Evolutionary conservation across 371 early-diverging fungal genomes (phyloP), one percentile per base, ranked within the genome.

Genomic region (Cladochytrium tenue): DNA sequence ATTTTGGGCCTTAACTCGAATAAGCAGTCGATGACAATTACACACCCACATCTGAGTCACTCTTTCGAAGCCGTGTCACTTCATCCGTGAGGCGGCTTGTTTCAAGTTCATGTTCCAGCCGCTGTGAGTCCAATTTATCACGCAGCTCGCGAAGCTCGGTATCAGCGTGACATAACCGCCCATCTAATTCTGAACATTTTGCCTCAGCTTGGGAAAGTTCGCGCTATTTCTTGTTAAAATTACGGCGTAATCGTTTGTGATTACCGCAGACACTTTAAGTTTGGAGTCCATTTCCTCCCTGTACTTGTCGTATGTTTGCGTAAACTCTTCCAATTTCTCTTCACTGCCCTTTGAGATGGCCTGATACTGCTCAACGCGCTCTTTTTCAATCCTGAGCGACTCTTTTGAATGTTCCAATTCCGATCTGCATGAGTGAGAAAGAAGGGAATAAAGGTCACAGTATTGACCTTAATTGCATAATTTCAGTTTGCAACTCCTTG

Each of bases 21-120:
- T 25, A 55, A 55, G 30, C 13, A 50, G 50, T 15, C 50, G 55
- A 20, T 55, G 43, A 43, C 13, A 43, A 43, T 43, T 43, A 55
- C 50, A 50, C 35, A 3, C 43, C 26, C 15, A 73, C 69, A 17
- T 56, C 5, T 52, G 58, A 59, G 51, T 77, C 76, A 28, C 70
- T 76, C 55, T 74, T 76, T 61, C 78, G 74, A 66, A 88, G 71
- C 1, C 78, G 63, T 51, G 75, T 78, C 23, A 84, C 66, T 56
- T 88, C 88, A 13, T 81, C 81, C 15, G 73, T 67, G 3, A 84
- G 70, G 4, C 86, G 84, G 2, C 77, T 69, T 61, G 84, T 81
- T 68, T 88, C 89, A 63, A 86, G 82, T 60, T 90, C 87, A 17
- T 84, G 64, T 52, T 77, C 75, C 0, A 63, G 53, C 27, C 79